Evolutionary conservation across 768 basidiomycete genomes (phyloP), one percentile per base, ranked within the genome.

Genomic region (Naganishia friedmannii): DNA sequence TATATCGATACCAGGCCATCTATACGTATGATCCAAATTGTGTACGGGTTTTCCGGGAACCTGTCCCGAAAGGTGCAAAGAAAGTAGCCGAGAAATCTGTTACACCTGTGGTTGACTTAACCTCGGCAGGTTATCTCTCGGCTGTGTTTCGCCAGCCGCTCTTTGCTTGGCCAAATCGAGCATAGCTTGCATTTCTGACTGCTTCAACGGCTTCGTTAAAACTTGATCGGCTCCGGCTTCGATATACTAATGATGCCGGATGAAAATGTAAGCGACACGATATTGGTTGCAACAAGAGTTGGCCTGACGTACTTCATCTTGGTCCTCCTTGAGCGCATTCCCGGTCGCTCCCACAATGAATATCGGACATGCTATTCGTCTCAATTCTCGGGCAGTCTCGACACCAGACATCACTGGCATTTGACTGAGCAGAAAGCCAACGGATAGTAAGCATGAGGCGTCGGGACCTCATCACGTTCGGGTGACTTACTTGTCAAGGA

Each of bases 331-430:
- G 29, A 79, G 57, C 19, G 80, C 80, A 65, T 81, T 81, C 15
- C 80, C 80, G 0, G 78, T 81, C 63, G 77, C 78, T 29, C 80
- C 80, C 8, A 78, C 77, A 31, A 81, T 77, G 60, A 72, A 81
- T 39, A 79, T 57, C 21, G 75, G 76, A 66, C 74, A 75, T 9
- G 76, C 77, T 53, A 78, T 74, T 26, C 72, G 68, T 51, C 80
- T 57, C n/a, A 81, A 74, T 66, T 78, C 77, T 3, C 72, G 53
- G 0, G 75, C 77, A 9, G 77, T 77, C 67, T 81, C 78, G 26
- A 81, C 78, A 28, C 80, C 80, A 1, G 77, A 73, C 80, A 78
- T 79, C 21, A 79, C 53, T 13, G 80, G 80, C 80, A 81, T 81
- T 76, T 79, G 78, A 53, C 77, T 79, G 48, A 21, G 19, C 19